Conservation (phyloP, 345 rosid genomes). For the Durio zibethinus region DNA sequence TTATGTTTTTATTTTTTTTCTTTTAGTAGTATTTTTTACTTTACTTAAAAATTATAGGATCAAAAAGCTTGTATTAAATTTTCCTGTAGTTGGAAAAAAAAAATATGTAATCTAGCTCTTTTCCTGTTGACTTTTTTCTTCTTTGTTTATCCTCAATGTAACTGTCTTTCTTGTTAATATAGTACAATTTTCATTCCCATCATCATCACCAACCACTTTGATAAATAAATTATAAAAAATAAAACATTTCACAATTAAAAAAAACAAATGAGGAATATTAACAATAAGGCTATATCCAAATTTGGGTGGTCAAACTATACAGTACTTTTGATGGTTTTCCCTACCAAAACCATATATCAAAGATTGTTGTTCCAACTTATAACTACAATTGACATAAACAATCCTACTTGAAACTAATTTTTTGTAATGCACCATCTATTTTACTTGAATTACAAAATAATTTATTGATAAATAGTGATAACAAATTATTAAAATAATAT, state of each 20-base stretch:
- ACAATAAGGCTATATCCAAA: background rate
- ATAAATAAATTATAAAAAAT: background rate
- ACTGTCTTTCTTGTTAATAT: background rate
- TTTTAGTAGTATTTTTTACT: background rate
- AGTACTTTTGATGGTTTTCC: background rate
- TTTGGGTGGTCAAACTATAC: background rate
- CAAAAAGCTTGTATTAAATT: background rate
- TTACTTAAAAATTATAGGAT: background rate
- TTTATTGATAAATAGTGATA: background rate
- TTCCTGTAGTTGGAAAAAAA: background rate
- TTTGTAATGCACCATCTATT: background rate
- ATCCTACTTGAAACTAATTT: background rate
- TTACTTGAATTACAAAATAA: background rate
- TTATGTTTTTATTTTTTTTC: background rate
- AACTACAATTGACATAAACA: background rate
- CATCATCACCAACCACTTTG: background rate
- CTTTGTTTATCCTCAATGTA: background rate
- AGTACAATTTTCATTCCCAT: background rate
- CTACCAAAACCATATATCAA: background rate
- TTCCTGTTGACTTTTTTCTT: background rate
- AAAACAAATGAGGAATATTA: background rate
- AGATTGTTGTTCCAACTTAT: background rate
- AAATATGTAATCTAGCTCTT: background rate
- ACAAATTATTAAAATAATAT: background rate
- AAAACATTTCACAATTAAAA: background rate